Base-by-base conservation (phyloP, 2,329 filamentous ascomycete species). In the Juglanconis juglandina region DNA sequence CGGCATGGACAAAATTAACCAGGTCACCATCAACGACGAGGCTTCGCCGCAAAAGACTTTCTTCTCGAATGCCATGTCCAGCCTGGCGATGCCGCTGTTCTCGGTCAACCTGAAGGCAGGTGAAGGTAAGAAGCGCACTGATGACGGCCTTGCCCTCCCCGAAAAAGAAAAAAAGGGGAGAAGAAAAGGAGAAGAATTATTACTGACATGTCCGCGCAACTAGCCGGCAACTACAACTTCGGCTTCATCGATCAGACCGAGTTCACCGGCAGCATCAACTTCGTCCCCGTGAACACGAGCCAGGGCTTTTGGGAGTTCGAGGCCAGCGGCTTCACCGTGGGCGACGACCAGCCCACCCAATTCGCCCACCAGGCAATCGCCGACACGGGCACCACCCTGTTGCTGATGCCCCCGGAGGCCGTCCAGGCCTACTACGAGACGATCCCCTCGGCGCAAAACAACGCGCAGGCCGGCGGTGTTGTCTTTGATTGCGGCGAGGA, bases 371-470 rank as follows among this genome's bases (percentile, higher is more conserved):
- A 70, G 47, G 80, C 79, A 67, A 88, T 89, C 72, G 83, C 83
- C 68, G 86, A 89, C 76, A 89, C 86, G 11, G 87, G 86, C 64
- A 88, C 86, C 66, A 86, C 85, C 14, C 82, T 89, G 47, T 71
- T 87, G 63, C 78, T 86, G 70, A 72, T 87, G 51, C 80, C 81
- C 50, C 68, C 76, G 65, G 66, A 70, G 54, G 75, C 85, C 65
- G 78, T 81, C 64, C 63, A 71, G 4, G 79, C 76, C 59, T 88
- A 88, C 79, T 89, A 87, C 77, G 68, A 71, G 61, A 69, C 82
- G 64, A 81, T 88, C 56, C 55, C 67, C 5, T 77, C 79, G 11
- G 79, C 86, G 5, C 59, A 75, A 59, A 69, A 80, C 69, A 74
- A 73, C 70, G 51, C 64, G 53, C 64, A 65, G 7, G 73, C 77